Evolutionary conservation across 345 rosid genomes (phyloP), one percentile per base, ranked within the genome.

Genomic region (Eucalyptus tenuipes): DNA sequence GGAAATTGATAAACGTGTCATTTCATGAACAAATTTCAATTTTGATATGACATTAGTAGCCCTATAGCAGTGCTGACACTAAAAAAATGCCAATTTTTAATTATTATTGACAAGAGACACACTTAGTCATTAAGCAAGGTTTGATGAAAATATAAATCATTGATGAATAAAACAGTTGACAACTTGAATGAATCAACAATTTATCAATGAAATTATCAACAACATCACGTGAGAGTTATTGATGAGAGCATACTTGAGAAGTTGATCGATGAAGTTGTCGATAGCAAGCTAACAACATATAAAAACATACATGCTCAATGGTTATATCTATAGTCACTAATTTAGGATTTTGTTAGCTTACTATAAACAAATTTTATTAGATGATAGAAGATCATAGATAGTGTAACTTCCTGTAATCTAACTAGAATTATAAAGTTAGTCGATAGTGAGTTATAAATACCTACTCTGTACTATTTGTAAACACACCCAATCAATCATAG

Each of bases 381-480:
- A 59, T 25, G 13, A 59, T 59, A 25, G 66, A 4, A 25, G n/a
- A 59, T 25, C 66, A 11, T 59, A 25, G 6, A 59, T 3, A 59
- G 31, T 59, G n/a, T 25, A 10, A 25, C n/a, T 2, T 59, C 64
- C 0, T 5, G 3, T 24, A 53, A 53, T 53, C 3, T 8, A 57
- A 57, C 27, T 25, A 57, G 13, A 10, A 57, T 10, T 5, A 57
- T 57, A 25, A 57, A 25, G n/a, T 52, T 52, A 18, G 57, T 52
- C 24, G 7, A 52, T 52, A 18, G 0, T 18, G 24, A 52, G 24
- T 52, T 52, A 52, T 52, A 52, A 18, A 52, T 52, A 7, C 24
- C 10, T 52, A 18, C 0, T 52, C 0, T 0, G 0, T 59, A 25
- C 16, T 6, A 12, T 5, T 59, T 13, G 31, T 25, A 5, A 59